Percentiles rank a stretch among this genome's conserved stretches.
Conservation (phyloP, 192 early-diverging fungal genomes). For the Coemansia sp. region DNA sequence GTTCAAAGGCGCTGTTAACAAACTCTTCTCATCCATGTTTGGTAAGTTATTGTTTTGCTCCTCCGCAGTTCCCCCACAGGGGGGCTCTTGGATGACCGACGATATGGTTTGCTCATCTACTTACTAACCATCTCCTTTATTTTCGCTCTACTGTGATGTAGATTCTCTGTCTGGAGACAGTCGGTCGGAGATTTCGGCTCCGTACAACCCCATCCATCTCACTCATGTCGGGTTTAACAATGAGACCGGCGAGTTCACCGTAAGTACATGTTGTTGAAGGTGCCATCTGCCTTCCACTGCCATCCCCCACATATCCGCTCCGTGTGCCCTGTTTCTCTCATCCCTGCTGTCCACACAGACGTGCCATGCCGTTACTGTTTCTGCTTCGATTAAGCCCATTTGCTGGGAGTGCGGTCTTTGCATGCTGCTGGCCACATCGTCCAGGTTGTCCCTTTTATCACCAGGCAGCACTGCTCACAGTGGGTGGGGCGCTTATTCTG, state of each 20-base stretch:
- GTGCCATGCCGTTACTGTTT: not conserved
- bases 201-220: conserved; percentile 95
- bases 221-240: conserved; percentile 98
- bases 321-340: not conserved
- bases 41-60: conserved; percentile 25
- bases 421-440: not conserved
- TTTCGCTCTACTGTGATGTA: conserved; percentile 15
- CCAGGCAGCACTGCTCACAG: not conserved
- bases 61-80: not conserved
- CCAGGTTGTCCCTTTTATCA: conserved; percentile 1
- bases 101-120: not conserved
- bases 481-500: not conserved
- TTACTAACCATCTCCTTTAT: not conserved
- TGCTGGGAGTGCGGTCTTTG: not conserved
- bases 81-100: not conserved
- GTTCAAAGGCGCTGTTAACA: conserved; percentile 56
- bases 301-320: not conserved
- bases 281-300: not conserved
- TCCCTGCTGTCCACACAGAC: not conserved
- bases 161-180: conserved; percentile 65
- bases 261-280: conserved; percentile 35
- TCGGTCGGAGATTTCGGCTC: conserved; percentile 86
- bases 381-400: not conserved
- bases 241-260: conserved; percentile 92
- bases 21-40: conserved; percentile 55